These are phyloP conservation scores for Phoenix roebelenii DNA, from an alignment of 176 grass and related monocot species.

Conservation along the genomic window DNA sequence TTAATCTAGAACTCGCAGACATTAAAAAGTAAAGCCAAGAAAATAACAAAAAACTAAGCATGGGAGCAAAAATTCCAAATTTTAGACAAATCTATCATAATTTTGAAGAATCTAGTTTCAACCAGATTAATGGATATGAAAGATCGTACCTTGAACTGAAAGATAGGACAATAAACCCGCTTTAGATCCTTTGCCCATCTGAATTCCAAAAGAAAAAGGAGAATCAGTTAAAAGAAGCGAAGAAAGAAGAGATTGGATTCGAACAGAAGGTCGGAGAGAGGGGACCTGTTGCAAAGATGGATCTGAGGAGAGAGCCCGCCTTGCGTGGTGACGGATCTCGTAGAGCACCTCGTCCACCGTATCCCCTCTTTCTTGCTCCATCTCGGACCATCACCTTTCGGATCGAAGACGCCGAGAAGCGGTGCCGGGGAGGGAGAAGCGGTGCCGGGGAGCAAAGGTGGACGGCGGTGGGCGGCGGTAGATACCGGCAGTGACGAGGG, in stretches of 20 bases:
- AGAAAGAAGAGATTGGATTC: neutral
- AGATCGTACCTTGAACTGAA: slow-evolving; percentile 48
- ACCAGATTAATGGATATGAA: neutral
- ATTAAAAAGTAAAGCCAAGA: too few species aligned
- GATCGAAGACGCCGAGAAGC: too few species aligned
- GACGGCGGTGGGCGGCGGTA: too few species aligned
- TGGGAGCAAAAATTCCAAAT: too few species aligned
- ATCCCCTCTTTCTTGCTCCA: neutral
- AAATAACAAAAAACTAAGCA: too few species aligned
- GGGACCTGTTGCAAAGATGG: slow-evolving; percentile 16
- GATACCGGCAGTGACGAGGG: too few species aligned
- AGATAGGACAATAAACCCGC: slow-evolving; percentile 57
- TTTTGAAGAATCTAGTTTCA: too few species aligned
- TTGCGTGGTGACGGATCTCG: slow-evolving; percentile 44
- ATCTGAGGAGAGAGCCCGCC: slow-evolving; percentile 10
- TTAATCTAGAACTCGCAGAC: too few species aligned
- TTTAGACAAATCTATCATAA: too few species aligned
- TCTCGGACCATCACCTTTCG: neutral
- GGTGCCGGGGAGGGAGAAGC: too few species aligned
- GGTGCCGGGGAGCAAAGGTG: too few species aligned
- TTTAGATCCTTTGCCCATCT: slow-evolving; percentile 22
- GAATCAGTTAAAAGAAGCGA: neutral
- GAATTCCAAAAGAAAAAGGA: slow-evolving; percentile 17
- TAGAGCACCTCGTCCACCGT: slow-evolving; percentile 24
- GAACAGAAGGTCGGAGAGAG: neutral